Percentiles rank a stretch among this genome's conserved stretches.
phyloP scores from a whole-genome alignment of 768 basidiomycete genomes.

The Lanmaoa rubissima region DNA sequence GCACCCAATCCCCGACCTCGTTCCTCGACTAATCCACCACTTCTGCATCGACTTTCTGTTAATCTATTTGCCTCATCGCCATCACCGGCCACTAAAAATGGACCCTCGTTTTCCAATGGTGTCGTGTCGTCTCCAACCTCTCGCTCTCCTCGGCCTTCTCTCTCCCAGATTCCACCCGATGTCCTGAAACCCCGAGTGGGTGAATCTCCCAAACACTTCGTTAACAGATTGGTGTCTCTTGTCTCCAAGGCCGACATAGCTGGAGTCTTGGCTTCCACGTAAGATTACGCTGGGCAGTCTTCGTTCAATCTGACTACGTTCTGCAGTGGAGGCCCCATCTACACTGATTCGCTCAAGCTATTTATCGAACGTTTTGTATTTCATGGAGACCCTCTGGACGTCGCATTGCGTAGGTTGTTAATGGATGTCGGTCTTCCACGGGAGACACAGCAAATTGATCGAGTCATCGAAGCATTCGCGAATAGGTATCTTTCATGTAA shows the following conservation, averaged over 20 bases:
- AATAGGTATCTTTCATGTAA: slow-evolving; percentile 81
- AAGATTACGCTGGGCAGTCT: slow-evolving; percentile 13
- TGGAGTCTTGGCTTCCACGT: slow-evolving; percentile 80
- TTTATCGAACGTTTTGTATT: slow-evolving; percentile 84
- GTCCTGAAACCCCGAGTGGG: slow-evolving; percentile 54
- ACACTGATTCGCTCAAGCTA: slow-evolving; percentile 61
- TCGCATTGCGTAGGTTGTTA: slow-evolving; percentile 84
- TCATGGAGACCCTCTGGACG: slow-evolving; percentile 76
- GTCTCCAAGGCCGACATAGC: slow-evolving; percentile 81
- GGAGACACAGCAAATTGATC: slow-evolving; percentile 98
- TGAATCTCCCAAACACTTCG: slow-evolving; percentile 71
- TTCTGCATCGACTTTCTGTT: slow-evolving; percentile 68
- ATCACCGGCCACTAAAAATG: slow-evolving; percentile 29
- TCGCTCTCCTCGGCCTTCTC: slow-evolving; percentile 45
- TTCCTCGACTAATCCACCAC: slow-evolving; percentile 63
- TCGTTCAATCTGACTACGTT: slow-evolving; percentile 8
- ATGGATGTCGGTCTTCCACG: slow-evolving; percentile 90
- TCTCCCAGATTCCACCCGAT: slow-evolving; percentile 42
- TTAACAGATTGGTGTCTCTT: slow-evolving; percentile 58
- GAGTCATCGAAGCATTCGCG: slow-evolving; percentile 95
- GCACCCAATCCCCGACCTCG: slow-evolving; percentile 43
- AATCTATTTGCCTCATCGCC: slow-evolving; percentile 55
- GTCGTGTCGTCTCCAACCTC: slow-evolving; percentile 25
- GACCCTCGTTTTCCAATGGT: slow-evolving; percentile 6
- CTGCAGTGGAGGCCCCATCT: slow-evolving; percentile 66